A percentile compares a stretch with the other conserved stretches of the same genome.
Conservation (phyloP, 352 stramenopile genomes). For the Pythium guiyangense region DNA sequence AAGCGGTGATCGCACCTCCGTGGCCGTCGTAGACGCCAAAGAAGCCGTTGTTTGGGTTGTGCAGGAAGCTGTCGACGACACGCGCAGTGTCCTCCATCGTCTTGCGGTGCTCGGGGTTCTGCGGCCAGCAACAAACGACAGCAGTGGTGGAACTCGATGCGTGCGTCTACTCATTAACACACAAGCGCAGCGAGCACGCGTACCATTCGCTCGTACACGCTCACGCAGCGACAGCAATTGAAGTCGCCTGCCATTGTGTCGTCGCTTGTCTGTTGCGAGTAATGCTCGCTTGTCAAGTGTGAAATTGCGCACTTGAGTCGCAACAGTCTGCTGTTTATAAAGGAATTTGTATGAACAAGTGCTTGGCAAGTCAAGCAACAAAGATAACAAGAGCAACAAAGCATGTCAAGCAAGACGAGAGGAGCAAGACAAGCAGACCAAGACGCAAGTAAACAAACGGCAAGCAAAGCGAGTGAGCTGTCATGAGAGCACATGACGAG, state of each 20-base stretch:
- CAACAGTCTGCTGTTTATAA: background rate
- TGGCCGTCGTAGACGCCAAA: constrained; percentile 80
- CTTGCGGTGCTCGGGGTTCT: constrained; percentile 73
- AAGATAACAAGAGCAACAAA: background rate
- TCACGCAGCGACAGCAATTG: constrained; percentile 61
- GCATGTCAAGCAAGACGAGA: background rate
- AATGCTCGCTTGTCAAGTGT: background rate
- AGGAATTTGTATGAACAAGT: constrained; percentile 2
- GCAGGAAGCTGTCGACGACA: constrained; percentile 67
- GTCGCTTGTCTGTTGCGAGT: background rate
- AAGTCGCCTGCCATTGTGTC: constrained; percentile 11
- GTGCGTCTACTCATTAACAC: background rate
- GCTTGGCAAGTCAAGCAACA: background rate
- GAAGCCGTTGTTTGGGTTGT: constrained; percentile 52
- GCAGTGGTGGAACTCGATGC: background rate
- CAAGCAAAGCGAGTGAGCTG: background rate
- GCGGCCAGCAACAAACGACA: background rate
- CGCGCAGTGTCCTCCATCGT: constrained; percentile 82
- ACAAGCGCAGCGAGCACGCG: background rate
- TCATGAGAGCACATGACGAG: constrained; percentile 12
- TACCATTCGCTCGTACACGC: constrained; percentile 79
- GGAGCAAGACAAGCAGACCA: background rate
- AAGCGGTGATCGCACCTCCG: constrained; percentile 32
- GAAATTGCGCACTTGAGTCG: background rate
- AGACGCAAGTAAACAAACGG: background rate